Percentiles rank a stretch among this genome's conserved stretches.
Conservation (phyloP, 345 rosid genomes). For the Conringia planisiliqua region DNA sequence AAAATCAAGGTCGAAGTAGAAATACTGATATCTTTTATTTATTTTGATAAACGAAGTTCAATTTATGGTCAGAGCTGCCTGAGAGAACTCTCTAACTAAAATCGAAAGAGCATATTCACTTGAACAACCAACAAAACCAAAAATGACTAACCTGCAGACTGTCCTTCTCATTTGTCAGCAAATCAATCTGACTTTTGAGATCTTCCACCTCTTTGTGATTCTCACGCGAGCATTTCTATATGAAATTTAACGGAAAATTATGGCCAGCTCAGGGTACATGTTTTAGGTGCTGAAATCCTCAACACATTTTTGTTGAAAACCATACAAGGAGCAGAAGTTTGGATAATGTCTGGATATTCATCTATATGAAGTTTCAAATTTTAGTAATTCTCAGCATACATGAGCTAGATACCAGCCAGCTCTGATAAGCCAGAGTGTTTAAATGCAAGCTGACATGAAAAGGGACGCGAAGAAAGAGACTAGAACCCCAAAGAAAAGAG, state of each 20-base stretch:
- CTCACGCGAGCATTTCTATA: conserved; percentile 15
- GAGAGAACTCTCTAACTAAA: not conserved
- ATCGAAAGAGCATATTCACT: not conserved
- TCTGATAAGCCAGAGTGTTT: not conserved
- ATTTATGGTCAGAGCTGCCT: not conserved
- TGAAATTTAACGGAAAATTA: not conserved
- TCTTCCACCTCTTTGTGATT: conserved; percentile 45
- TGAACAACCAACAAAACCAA: conserved; percentile 1
- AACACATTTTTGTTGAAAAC: not conserved
- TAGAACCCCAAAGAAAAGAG: not conserved
- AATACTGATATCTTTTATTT: not conserved
- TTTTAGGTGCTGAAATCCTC: not conserved
- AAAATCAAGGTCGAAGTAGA: not conserved
- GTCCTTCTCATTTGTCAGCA: conserved; percentile 54
- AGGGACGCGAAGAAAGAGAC: not conserved
- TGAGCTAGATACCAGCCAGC: conserved; percentile 4
- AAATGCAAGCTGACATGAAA: not conserved
- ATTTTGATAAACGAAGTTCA: not conserved
- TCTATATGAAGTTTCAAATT: conserved; percentile 1
- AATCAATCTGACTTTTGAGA: conserved; percentile 58
- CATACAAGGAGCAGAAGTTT: not conserved
- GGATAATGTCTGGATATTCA: not conserved
- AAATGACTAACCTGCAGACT: conserved; percentile 58
- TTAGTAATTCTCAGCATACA: not conserved
- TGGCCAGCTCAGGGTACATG: not conserved